These are phyloP conservation scores for Leucogyrophana mollusca DNA, from an alignment of 768 basidiomycete genomes.

Conservation along the genomic window DNA sequence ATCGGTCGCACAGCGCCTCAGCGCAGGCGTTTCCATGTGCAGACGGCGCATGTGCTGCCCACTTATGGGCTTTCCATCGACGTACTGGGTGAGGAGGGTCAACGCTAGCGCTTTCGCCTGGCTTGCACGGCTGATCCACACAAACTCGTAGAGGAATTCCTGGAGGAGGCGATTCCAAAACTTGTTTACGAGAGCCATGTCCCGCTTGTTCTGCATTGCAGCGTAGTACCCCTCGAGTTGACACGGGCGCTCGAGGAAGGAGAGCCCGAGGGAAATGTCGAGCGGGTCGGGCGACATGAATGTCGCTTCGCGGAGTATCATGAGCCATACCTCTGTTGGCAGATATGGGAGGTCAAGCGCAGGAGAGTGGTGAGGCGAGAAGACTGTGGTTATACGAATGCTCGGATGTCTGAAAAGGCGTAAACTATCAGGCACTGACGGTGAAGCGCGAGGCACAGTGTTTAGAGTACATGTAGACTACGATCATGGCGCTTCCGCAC, in stretches of 20 bases:
- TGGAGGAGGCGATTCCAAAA: slow-evolving; percentile 54
- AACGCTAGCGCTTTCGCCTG: slow-evolving; percentile 48
- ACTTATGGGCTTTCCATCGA: slow-evolving; percentile 33
- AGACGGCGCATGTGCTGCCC: slow-evolving; percentile 59
- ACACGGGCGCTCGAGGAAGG: slow-evolving; percentile 53
- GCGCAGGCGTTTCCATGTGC: slow-evolving; percentile 65
- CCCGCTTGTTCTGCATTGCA: slow-evolving; percentile 48
- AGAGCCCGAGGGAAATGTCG: slow-evolving; percentile 48
- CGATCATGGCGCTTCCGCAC: too few relatives aligned
- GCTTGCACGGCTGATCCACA: slow-evolving; percentile 61
- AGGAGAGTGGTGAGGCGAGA: slow-evolving; percentile 21
- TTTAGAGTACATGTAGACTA: too few relatives aligned
- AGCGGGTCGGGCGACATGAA: slow-evolving; percentile 42
- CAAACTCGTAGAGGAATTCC: slow-evolving; percentile 61
- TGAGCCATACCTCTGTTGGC: slow-evolving; percentile 66
- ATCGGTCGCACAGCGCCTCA: slow-evolving; percentile 63
- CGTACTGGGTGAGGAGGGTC: slow-evolving; percentile 41
- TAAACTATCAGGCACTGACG: too few relatives aligned
- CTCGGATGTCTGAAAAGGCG: too few relatives aligned
- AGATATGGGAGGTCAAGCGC: slow-evolving; percentile 41
- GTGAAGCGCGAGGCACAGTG: too few relatives aligned
- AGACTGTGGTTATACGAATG: too few relatives aligned
- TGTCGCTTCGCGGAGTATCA: slow-evolving; percentile 60
- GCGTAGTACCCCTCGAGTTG: slow-evolving; percentile 44
- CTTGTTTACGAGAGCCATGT: slow-evolving; percentile 52